Evolutionary conservation across 2,329 filamentous ascomycete genomes (phyloP).

Genomic region (Aspergillus costaricaensis): DNA sequence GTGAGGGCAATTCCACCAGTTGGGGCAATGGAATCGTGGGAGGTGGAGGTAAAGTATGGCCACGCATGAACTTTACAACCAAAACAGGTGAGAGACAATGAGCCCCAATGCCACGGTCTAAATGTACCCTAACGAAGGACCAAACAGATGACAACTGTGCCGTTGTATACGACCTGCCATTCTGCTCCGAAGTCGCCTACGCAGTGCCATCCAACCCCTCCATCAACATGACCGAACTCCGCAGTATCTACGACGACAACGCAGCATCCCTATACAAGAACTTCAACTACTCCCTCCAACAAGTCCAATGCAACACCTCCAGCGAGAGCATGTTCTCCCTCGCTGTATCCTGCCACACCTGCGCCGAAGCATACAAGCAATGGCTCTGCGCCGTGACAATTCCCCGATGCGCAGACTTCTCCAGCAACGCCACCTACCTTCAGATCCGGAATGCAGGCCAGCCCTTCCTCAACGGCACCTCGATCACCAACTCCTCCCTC

Average conservation of each 20-base stretch:
- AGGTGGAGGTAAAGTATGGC: conserved; percentile 76
- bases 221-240: conserved; percentile 62
- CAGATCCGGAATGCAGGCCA: conserved; percentile 72
- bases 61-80: conserved; percentile 71
- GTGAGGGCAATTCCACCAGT: conserved; percentile 58
- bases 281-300: conserved; percentile 79
- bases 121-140: not conserved
- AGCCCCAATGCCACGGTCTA: not conserved
- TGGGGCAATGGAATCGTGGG: conserved; percentile 59
- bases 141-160: conserved; percentile 73
- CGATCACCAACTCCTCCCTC: conserved; percentile 43
- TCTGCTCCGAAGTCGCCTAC: conserved; percentile 87
- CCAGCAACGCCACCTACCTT: conserved; percentile 57
- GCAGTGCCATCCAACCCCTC: conserved; percentile 82
- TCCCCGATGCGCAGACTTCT: conserved; percentile 86
- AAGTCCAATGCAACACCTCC: conserved; percentile 80
- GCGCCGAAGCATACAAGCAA: conserved; percentile 77
- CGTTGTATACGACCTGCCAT: conserved; percentile 80
- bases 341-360: conserved; percentile 73
- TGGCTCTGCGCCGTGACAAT: conserved; percentile 96
- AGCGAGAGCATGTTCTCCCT: conserved; percentile 78
- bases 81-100: conserved; percentile 64
- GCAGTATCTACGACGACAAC: conserved; percentile 74
- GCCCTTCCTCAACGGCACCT: conserved; percentile 69
- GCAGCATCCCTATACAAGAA: conserved; percentile 69